A percentile compares a stretch with the other conserved stretches of the same genome.
Conservation (phyloP, 306 rosid species). For the Pachyrhizus erosus region DNA sequence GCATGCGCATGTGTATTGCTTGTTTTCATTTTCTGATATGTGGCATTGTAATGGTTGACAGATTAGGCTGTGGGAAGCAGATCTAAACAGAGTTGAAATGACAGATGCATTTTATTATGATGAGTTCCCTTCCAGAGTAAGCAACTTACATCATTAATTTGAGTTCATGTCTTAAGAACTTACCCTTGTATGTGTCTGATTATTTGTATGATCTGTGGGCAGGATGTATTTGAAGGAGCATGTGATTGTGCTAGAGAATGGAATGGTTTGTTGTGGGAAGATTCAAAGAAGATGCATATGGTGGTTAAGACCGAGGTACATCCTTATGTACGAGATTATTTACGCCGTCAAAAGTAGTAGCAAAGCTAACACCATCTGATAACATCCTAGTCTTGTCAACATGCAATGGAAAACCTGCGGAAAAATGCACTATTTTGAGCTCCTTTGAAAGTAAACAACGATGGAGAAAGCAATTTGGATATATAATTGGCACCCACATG, state of each 20-base stretch:
- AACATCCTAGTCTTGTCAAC: background rate
- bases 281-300: conserved; percentile 82
- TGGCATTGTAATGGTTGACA: conserved; percentile 49
- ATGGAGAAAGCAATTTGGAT: too few species aligned
- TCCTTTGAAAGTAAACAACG: background rate
- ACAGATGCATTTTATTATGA: conserved; percentile 72
- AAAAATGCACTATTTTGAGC: background rate
- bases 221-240: conserved; percentile 92
- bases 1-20: background rate
- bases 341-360: conserved; percentile 72
- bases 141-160: conserved; percentile 26
- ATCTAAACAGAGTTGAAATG: conserved; percentile 89
- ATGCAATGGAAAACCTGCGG: background rate
- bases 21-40: conserved; percentile 42
- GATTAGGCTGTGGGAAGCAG: conserved; percentile 96
- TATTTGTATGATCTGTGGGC: conserved; percentile 36
- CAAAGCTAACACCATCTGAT: background rate
- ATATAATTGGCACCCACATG: background rate
- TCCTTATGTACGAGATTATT: conserved; percentile 68
- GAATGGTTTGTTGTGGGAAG: conserved; percentile 92
- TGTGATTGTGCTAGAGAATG: conserved; percentile 87
- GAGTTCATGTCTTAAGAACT: conserved; percentile 3
- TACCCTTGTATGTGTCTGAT: background rate
- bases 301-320: conserved; percentile 81
- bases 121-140: conserved; percentile 89